A percentile compares a stretch with the other conserved stretches of the same genome.
Evolutionary conservation across 352 stramenopile genomes (phyloP).

Genomic region (Pseudoperonospora humuli): DNA sequence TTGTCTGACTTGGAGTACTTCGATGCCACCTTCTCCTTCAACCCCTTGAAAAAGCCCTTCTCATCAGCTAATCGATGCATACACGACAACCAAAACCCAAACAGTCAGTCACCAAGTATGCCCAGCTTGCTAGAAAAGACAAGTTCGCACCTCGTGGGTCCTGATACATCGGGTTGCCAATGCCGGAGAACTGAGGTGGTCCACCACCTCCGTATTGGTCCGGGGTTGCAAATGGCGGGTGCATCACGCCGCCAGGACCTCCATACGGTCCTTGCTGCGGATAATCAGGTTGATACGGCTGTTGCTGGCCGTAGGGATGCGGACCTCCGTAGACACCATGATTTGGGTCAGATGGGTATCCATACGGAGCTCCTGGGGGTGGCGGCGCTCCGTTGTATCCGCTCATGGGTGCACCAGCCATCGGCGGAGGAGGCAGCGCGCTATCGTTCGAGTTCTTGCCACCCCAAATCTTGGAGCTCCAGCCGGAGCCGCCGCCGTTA

Average conservation of each 20-base stretch:
- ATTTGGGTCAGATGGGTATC: slow-evolving; percentile 39
- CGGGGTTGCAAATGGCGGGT: slow-evolving; percentile 27
- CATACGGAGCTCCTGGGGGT: slow-evolving; percentile 29
- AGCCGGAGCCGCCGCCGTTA: slow-evolving; percentile 33
- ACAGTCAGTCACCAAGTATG: slow-evolving; percentile 1
- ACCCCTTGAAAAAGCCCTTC: slow-evolving; percentile 81
- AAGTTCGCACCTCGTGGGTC: slow-evolving; percentile 67
- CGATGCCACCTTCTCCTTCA: slow-evolving; percentile 80
- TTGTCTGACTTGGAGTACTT: slow-evolving; percentile 70
- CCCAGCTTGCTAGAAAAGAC: not conserved
- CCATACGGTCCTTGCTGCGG: slow-evolving; percentile 34
- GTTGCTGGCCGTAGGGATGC: slow-evolving; percentile 34
- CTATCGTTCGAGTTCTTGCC: slow-evolving; percentile 57
- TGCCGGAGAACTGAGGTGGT: slow-evolving; percentile 81
- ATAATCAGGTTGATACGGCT: slow-evolving; percentile 45
- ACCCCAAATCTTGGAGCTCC: slow-evolving; percentile 64
- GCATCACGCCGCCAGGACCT: slow-evolving; percentile 23
- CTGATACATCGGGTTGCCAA: slow-evolving; percentile 93
- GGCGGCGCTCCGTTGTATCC: slow-evolving; percentile 28
- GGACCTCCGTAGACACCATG: slow-evolving; percentile 41
- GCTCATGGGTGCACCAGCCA: slow-evolving; percentile 43
- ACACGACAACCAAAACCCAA: not conserved
- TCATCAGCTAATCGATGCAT: slow-evolving; percentile 37
- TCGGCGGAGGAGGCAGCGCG: slow-evolving; percentile 35
- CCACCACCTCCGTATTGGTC: slow-evolving; percentile 33